Base-by-base conservation (phyloP, 2,329 filamentous ascomycete species). In the Aspergillus sp. region DNA sequence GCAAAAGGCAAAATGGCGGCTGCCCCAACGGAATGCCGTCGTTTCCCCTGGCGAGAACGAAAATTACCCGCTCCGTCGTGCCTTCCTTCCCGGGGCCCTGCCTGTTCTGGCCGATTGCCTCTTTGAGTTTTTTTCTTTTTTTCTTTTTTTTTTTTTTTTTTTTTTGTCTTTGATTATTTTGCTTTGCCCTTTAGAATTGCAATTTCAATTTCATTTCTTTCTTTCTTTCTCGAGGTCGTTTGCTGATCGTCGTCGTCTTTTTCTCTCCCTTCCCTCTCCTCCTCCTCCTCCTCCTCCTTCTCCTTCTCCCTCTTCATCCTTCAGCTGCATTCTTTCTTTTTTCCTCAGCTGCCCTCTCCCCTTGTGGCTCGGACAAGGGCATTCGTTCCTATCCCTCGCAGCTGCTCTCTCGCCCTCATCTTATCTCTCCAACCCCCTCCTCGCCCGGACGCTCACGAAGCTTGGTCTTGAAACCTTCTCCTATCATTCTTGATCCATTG, bases 181-280 rank as follows among this genome's bases (percentile, higher is more conserved):
- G 36, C 12, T 52, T 49, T 39, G 32, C 32, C 51, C 49, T 53
- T 60, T 52, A 60, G 26, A 29, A 29, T 59, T 58, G 56, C 52
- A 54, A 39, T 6, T 16, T 4, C 12, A 22, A 4, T 14, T 39
- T 6, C 12, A 39, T 39, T 39, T 39, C 36, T 39, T 16, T 16
- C 36, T 39, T 16, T 16, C 47, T 46, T 63, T 56, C 53, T 62
- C 55, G 57, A 36, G 14, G 57, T 61, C 45, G 42, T 50, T 52
- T 47, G 51, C 55, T 55, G 45, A 57, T 59, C 49, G 54, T 59
- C 20, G 54, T 47, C 42, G 57, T 61, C 45, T 58, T 56, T 49
- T 36, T 62, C 57, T 55, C 56, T 49, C 62, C 46, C 54, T 61
- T 49, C 56, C 31, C n/a, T 53, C 46, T 62, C 56, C 47, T 32